These are phyloP conservation scores for Strobilomyces echinocephalus DNA, from an alignment of 768 basidiomycete species.

Conservation along the genomic window DNA sequence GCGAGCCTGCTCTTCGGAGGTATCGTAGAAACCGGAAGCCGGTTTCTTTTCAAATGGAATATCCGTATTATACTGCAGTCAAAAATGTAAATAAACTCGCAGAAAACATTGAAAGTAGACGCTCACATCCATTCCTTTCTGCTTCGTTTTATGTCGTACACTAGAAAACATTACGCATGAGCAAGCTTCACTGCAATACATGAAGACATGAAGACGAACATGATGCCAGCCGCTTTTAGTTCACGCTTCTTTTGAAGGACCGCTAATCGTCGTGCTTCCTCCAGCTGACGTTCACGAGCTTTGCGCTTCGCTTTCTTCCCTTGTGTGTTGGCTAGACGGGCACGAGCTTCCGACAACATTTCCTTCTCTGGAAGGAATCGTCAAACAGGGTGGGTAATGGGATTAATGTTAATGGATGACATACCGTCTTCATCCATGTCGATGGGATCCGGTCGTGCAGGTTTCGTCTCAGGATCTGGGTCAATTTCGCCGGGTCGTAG, in stretches of 20 bases:
- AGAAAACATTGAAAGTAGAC: background rate
- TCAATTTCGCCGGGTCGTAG: constrained; percentile 96
- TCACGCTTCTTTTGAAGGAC: constrained; percentile 97
- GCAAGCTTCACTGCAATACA: background rate
- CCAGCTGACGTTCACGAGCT: constrained; percentile 93
- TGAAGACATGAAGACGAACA: constrained; percentile 46
- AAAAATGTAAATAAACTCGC: background rate
- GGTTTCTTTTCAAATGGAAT: constrained; percentile 98
- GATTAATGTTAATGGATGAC: constrained; percentile 17
- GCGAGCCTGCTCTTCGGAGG: constrained; percentile 87
- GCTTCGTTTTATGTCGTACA: constrained; percentile 91
- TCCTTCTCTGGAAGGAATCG: constrained; percentile 73
- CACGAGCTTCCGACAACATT: constrained; percentile 98
- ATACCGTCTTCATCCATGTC: constrained; percentile 99
- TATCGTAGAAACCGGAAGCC: constrained; percentile 95
- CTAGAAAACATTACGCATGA: constrained; percentile 33
- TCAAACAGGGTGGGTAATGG: background rate
- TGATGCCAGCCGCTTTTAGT: constrained; percentile 95
- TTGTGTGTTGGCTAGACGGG: constrained; percentile 96
- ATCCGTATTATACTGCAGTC: constrained; percentile 85
- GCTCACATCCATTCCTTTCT: constrained; percentile 95
- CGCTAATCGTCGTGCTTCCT: constrained; percentile 91
- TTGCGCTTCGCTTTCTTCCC: constrained; percentile 99
- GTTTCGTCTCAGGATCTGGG: constrained; percentile 97
- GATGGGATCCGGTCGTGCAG: constrained; percentile 96